Evolutionary conservation across 331 rosid species (phyloP).

Genomic region (Quercus lobata): DNA sequence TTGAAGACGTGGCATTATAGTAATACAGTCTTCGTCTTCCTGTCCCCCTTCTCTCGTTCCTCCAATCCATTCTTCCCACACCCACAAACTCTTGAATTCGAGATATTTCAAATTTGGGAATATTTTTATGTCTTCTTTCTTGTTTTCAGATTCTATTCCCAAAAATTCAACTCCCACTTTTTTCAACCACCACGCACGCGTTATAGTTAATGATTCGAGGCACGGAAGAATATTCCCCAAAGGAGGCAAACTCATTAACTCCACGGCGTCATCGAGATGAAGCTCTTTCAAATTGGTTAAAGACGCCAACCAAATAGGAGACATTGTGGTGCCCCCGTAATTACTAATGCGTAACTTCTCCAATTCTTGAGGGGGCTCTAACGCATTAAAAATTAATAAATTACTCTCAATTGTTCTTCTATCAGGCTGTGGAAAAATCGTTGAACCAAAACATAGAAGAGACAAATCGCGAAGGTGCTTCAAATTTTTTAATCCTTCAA

Average conservation of each 20-base stretch:
- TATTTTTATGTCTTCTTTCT: too few species aligned
- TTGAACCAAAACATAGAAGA: neutral
- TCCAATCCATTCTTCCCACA: too few species aligned
- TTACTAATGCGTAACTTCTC: fast-evolving
- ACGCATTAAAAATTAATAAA: neutral
- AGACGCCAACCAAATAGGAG: neutral
- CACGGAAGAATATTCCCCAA: neutral
- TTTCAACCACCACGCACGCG: fast-evolving
- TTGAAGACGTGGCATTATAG: too few species aligned
- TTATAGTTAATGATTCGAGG: neutral
- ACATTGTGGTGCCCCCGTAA: neutral
- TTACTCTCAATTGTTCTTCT: neutral
- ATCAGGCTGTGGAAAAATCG: fast-evolving
- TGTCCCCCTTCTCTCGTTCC: too few species aligned
- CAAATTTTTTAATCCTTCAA: neutral
- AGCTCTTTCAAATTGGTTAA: neutral
- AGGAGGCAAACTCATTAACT: neutral
- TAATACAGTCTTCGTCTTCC: too few species aligned
- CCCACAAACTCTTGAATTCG: fast-evolving
- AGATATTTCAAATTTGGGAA: too few species aligned
- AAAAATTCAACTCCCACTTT: too few species aligned
- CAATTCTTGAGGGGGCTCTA: neutral
- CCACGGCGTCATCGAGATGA: fast-evolving
- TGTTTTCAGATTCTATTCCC: too few species aligned
- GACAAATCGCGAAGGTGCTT: neutral